Evolutionary conservation across 768 basidiomycete genomes (phyloP), one percentile per base, ranked within the genome.

Genomic region (Mycena epipterygia): DNA sequence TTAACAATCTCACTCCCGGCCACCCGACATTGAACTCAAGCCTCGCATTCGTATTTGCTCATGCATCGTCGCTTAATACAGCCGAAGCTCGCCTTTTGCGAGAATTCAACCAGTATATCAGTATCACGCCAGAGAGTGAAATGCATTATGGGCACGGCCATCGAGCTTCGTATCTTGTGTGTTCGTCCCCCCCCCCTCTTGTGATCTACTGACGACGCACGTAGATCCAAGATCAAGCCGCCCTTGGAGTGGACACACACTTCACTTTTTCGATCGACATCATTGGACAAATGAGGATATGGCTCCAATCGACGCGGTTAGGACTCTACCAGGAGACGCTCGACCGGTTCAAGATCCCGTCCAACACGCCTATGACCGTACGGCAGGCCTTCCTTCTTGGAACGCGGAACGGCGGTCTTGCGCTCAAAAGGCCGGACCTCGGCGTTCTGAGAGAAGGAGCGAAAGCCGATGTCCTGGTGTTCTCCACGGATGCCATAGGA

Each of bases 61-160:
- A 68, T 23, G 41, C 58, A 17, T 67, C 66, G 17, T 42, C 29
- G 17, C 39, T 67, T 39, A 67, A 23, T 27, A 35, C 66, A 41
- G 13, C 49, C 42, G 66, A 61, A 16, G 66, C 66, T 14, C 46
- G 57, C 25, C 58, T 67, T 19, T 44, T 67, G 49, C 67, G 58
- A 27, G 27, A 61, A 52, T 60, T 60, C 48, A 60, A 61, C 52
- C 66, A 67, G 27, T 67, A 67, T 23, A 42, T 56, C 14, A 62
- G 58, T 32, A 68, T 60, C 30, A 68, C 67, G 37, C 67, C 67
- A 17, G 67, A 68, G 58, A 61, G 58, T 51, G 67, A 68, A 29
- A 68, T 68, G 67, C 67, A 68, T 35, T 68, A 68, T 27, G 67
- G 67, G 3, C 67, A 61, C 32, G 60, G 58, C n/a, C 21, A 68